Evolutionary conservation across 2,329 filamentous ascomycete genomes (phyloP), one percentile per base, ranked within the genome.

Genomic region (Penicillium sp.): DNA sequence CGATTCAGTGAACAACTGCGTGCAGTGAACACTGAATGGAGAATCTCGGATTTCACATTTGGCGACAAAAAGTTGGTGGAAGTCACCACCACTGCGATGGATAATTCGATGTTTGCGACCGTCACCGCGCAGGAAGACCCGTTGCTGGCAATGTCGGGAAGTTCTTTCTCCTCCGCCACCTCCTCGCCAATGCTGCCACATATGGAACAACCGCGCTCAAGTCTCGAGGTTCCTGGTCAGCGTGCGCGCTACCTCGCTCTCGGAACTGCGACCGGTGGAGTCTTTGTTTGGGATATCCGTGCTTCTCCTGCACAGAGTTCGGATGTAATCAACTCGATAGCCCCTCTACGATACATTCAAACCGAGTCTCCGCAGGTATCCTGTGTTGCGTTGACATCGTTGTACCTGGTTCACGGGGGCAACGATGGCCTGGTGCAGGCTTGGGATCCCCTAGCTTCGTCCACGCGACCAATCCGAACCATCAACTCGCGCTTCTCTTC

Each of bases 391-490:
- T 76, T 97, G 51, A 92, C 93, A 1, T 90, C 92, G 1, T 81
- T 99, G 16, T 96, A 96, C 72, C 79, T 99, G 16, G 90, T 98
- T 6, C 92, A 97, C 74, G 95, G 95, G 53, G 95, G 95, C 28
- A 97, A 91, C 67, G 95, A 99, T 77, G 94, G 95, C 0, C 85
- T 98, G 3, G 94, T 97, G 4, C 95, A 98, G 75, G 91, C 93
- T 6, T 99, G 95, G 95, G 95, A 99, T 79, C 91, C 91, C n/a
- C 81, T 99, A 51, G 92, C 89, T 0, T 98, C 94, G 1, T 90
- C 85, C 0, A 78, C 84, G 19, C 87, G 89, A 22, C 92, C 95
- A 0, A 85, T 98, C 55, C 87, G 93, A 42, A 98, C 93, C 0
- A 82, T 99, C 57, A 93, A 96, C 72, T 92, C 92, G 2, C 88